A percentile compares a stretch with the other conserved stretches of the same genome.
Evolutionary conservation across 1,284 basidiomycete genomes (phyloP).

Genomic region (Cystobasidiaceae sp.): DNA sequence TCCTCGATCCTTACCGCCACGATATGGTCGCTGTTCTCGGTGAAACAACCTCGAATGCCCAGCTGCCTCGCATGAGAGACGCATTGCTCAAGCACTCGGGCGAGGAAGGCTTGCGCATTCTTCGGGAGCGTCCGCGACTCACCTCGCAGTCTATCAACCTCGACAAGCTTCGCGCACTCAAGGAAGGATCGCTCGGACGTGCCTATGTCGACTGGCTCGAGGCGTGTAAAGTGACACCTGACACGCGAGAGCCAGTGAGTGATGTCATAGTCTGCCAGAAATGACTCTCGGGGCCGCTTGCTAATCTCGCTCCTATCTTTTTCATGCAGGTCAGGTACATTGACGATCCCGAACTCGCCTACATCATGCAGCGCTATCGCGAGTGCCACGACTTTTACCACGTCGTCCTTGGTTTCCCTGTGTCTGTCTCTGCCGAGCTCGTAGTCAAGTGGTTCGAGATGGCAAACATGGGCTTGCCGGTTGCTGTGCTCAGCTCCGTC

Average conservation of each 20-base stretch:
- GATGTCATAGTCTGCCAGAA: too few relatives aligned
- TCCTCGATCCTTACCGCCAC: slow-evolving; percentile 75
- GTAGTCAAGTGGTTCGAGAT: slow-evolving; percentile 95
- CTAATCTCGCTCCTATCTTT: too few relatives aligned
- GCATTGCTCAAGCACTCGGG: slow-evolving; percentile 6
- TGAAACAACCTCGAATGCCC: slow-evolving; percentile 63
- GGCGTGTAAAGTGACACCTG: slow-evolving; percentile 84
- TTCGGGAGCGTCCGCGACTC: slow-evolving; percentile 77
- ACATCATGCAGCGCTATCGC: slow-evolving; percentile 96
- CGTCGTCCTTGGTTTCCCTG: slow-evolving; percentile 77
- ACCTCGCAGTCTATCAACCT: slow-evolving; percentile 74
- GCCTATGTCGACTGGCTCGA: slow-evolving; percentile 89
- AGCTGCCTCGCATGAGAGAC: slow-evolving; percentile 25
- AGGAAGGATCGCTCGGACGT: slow-evolving; percentile 76
- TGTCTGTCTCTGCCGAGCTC: slow-evolving; percentile 86
- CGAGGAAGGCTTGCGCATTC: slow-evolving; percentile 68
- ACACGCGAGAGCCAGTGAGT: slow-evolving; percentile 82
- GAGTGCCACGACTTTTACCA: slow-evolving; percentile 98
- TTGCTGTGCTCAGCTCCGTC: slow-evolving; percentile 72
- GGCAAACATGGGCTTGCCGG: slow-evolving; percentile 83
- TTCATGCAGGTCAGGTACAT: slow-evolving; percentile 77
- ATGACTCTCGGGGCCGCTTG: too few relatives aligned
- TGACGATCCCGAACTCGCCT: slow-evolving; percentile 84
- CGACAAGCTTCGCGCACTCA: slow-evolving; percentile 58
- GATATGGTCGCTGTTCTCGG: slow-evolving; percentile 91